Evolutionary conservation across 2,329 filamentous ascomycete species (phyloP), one percentile per base, ranked within the genome.

Genomic region (Trichoderma cornu-damae): DNA sequence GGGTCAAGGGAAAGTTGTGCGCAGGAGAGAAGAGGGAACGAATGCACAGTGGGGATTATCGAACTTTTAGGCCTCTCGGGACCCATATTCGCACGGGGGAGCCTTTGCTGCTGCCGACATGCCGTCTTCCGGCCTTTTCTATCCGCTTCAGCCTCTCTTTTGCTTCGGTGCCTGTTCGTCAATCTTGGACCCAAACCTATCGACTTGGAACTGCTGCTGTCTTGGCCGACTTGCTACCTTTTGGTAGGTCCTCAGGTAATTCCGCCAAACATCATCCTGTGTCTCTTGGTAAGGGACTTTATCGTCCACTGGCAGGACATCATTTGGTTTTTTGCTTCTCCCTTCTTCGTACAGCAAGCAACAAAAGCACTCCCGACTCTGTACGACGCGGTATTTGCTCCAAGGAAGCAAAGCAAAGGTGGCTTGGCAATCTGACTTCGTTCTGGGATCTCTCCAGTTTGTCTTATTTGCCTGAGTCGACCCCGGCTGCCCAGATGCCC

Each of bases 291-390:
- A 42, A 22, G 38, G 28, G 26, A 20, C 28, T 12, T 20, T 14
- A 7, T 32, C n/a, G 32, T 20, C 22, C 16, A 32, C 20, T 34
- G 22, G 20, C 18, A 24, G n/a, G n/a, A n/a, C n/a, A n/a, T 37
- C 20, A 14, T 28, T 14, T 3, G 5, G 14, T 9, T 9, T 18
- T 9, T 9, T 44, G 30, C 16, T 26, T 11, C 52, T 55, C 52
- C 52, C 32, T 55, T 42, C 52, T 52, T 52, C 35, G 26, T 42
- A 30, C 26, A 22, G 49, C 49, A 52, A 48, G 49, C 49, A 35
- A 52, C 49, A 22, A 50, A 50, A 22, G 38, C 38, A 28, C 26
- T 30, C 37, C 26, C 24, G 48, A 42, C 42, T 26, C 2, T 38
- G 42, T 55, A 32, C 30, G 26, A 52, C 49, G 43, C 42, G 24